Base-by-base conservation (phyloP, 2,329 filamentous ascomycete genomes). In the Venturia effusa region DNA sequence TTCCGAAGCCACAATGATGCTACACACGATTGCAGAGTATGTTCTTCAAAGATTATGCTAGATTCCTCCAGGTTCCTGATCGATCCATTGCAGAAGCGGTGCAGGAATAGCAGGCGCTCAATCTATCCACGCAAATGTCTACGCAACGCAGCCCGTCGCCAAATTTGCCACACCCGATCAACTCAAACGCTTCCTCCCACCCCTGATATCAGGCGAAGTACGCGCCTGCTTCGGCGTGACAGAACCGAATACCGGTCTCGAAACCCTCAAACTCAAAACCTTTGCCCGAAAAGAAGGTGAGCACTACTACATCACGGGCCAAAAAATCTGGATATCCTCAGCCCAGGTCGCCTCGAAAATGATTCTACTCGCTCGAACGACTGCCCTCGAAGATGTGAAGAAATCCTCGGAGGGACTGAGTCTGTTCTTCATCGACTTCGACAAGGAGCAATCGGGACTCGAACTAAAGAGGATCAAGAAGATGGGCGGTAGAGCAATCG, bases 291-390 rank as follows among this genome's bases (percentile, higher is more conserved):
- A 80, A 67, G 82, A 84, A 24, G 83, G 83, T 0, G 77, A 82
- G 17, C 80, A 78, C 4, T 95, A 92, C 71, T 78, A 76, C 1
- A 80, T 95, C 13, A 84, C 84, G 0, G 90, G 90, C 0, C 89
- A 93, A 72, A 95, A 95, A 76, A 92, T 93, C 65, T 95, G 90
- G 90, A 95, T 94, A 63, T 90, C 89, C 0, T 92, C 85, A 62
- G 90, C 90, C 0, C 89, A 95, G 72, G 88, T 93, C 0, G 90
- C 90, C 0, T 81, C 82, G 4, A 90, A 90, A 70, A 95, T 95
- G 90, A 86, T 95, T 4, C 80, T 95, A 0, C 81, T 96, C 0
- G 89, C 89, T 0, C 83, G 90, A 0, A 95, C 90, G 0, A 90
- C 85, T 0, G 83, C 88, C 0, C 68, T 87, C 0, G 86, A 90